phyloP scores from a whole-genome alignment of 495 filamentous ascomycete species.

The Penicillium silybi region DNA sequence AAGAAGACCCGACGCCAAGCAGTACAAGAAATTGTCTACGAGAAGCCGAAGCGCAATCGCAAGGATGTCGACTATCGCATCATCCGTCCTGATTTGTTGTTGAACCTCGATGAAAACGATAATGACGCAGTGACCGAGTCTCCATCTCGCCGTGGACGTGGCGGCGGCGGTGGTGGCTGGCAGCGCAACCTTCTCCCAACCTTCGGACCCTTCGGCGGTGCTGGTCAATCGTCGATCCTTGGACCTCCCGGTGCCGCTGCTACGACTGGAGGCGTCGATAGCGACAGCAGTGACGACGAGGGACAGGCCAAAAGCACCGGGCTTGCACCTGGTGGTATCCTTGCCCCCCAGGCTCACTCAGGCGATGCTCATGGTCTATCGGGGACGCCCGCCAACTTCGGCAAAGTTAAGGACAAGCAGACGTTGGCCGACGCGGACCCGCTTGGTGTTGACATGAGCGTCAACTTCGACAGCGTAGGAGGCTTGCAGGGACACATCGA shows the following conservation, averaged over 20 bases:
- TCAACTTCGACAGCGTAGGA: conserved; percentile 90
- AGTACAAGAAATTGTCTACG: conserved; percentile 54
- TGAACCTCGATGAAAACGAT: conserved; percentile 62
- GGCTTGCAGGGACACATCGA: conserved; percentile 89
- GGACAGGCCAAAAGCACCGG: conserved; percentile 57
- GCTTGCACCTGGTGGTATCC: conserved; percentile 47
- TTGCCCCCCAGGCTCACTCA: conserved; percentile 60
- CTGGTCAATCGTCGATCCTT: conserved; percentile 66
- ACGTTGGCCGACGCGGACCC: conserved; percentile 88
- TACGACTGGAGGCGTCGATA: conserved; percentile 76
- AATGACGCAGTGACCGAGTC: conserved; percentile 56
- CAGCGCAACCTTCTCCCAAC: conserved; percentile 79
- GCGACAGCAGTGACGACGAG: conserved; percentile 96
- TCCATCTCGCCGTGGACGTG: conserved; percentile 60
- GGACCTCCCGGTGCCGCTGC: conserved; percentile 68
- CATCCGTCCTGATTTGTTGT: conserved; percentile 65
- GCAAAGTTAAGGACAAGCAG: conserved; percentile 80
- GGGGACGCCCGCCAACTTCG: conserved; percentile 78
- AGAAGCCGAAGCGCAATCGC: conserved; percentile 51
- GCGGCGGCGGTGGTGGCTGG: conserved; percentile 56
- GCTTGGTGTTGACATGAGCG: conserved; percentile 81
- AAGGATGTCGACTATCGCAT: conserved; percentile 71
- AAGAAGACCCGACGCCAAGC: conserved; percentile 49
- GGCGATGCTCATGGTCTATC: conserved; percentile 58
- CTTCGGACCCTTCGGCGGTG: conserved; percentile 87